phyloP scores from a whole-genome alignment of 768 basidiomycete genomes.

The Artomyces pyxidatus region DNA sequence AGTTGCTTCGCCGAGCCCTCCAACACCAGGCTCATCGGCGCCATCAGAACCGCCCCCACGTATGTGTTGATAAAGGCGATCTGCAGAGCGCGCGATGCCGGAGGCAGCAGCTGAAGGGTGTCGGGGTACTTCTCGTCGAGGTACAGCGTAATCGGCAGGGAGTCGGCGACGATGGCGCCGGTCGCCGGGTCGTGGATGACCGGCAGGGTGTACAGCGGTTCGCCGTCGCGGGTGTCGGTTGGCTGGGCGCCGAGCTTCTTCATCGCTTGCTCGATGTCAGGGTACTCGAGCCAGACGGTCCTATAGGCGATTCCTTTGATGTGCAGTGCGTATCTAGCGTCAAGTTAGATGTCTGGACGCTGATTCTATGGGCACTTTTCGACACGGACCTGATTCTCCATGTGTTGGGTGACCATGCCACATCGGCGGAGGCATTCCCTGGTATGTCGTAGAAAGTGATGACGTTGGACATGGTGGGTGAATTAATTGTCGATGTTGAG shows the following conservation, averaged over 20 bases:
- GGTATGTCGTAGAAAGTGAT: not conserved
- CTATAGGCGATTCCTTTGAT: not conserved
- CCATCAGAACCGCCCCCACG: not conserved
- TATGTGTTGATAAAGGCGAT: not conserved
- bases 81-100: conserved; percentile 5
- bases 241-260: not conserved
- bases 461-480: too few relatives aligned
- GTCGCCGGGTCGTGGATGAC: conserved; percentile 12
- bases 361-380: not conserved
- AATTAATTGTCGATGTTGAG: too few relatives aligned
- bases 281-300: not conserved
- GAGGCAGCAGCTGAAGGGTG: conserved; percentile 6
- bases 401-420: not conserved
- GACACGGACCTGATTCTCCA: not conserved
- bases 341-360: not conserved
- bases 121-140: conserved; percentile 14
- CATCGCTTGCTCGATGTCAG: not conserved
- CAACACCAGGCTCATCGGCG: not conserved
- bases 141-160: conserved; percentile 11
- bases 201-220: conserved; percentile 13
- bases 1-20: not conserved
- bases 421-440: not conserved
- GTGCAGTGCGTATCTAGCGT: not conserved
- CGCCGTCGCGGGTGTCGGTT: not conserved
- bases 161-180: conserved; percentile 12